Evolutionary conservation across 2,329 filamentous ascomycete genomes (phyloP), one percentile per base, ranked within the genome.

Genomic region (Xylaria sp.): DNA sequence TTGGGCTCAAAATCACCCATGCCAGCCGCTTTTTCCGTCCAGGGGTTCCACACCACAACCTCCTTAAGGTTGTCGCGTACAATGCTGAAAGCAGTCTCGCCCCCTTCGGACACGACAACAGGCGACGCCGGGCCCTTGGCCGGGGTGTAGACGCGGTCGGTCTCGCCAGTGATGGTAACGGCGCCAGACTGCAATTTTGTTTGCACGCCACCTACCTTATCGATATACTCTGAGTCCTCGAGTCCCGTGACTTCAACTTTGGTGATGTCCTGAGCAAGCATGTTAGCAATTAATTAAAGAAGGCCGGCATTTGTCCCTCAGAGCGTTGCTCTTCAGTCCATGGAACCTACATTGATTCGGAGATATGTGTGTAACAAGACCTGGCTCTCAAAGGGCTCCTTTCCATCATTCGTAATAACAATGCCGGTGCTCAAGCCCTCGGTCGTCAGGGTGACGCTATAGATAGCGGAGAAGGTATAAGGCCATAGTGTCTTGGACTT

Each of bases 11-110:
- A 97, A 77, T 99, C 95, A 54, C 81, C 87, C 79, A 97, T 96
- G 4, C 84, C 84, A 70, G 87, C 86, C 1, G 91, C 87, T 81
- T 96, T 96, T 66, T 93, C 91, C 40, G 84, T 83, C 93, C 94
- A 97, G 1, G 95, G 95, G 78, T 99, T 99, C 95, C 95, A 99
- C 29, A 98, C 90, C 1, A 97, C 94, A 15, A 95, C 88, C 68
- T 98, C 92, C 64, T 86, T 85, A 68, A 99, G 83, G 68, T 92
- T 93, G 77, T 97, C 92, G 64, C 95, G 87, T 40, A 90, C 86
- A 57, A 98, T 83, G 62, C 88, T 87, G 79, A 90, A 93, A 52
- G 84, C 80, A 13, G 87, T 81, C 71, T 84, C 84, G 62, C 86
- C 88, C 51, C 78, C 83, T 70, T 91, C 87, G 15, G 81, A 73